phyloP scores from a whole-genome alignment of 257 asterid species.

The Solanum habrochaites region DNA sequence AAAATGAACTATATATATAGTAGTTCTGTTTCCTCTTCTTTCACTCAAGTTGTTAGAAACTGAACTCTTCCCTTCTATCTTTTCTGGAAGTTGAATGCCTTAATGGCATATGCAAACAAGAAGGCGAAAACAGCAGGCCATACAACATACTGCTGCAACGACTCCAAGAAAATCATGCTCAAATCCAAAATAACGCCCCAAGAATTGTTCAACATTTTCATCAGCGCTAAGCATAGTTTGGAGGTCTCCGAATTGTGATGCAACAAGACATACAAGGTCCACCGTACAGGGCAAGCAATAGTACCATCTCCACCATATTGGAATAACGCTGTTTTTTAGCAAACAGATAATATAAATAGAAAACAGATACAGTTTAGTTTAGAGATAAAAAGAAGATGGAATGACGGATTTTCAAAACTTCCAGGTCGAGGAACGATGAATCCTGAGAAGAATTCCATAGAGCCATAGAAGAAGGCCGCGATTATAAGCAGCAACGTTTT shows the following conservation, averaged over 20 bases:
- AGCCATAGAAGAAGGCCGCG: not conserved
- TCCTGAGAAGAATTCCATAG: slow-evolving; percentile 43
- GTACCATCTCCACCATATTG: slow-evolving; percentile 60
- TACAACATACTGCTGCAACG: slow-evolving; percentile 31
- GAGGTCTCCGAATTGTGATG: slow-evolving; percentile 33
- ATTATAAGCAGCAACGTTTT: slow-evolving; percentile 26
- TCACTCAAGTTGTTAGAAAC: not conserved
- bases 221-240: not conserved
- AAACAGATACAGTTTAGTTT: not conserved
- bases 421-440: slow-evolving; percentile 33
- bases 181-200: slow-evolving; percentile 39
- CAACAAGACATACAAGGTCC: slow-evolving; percentile 33
- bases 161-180: slow-evolving; percentile 39
- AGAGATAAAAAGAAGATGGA: not conserved
- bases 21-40: not conserved
- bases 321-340: slow-evolving; percentile 16
- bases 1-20: not conserved
- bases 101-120: slow-evolving; percentile 31
- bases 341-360: not conserved
- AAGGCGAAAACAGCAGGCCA: slow-evolving; percentile 24
- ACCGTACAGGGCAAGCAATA: slow-evolving; percentile 28
- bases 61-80: slow-evolving; percentile 11
- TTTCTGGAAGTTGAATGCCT: slow-evolving; percentile 45
- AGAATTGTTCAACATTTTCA: slow-evolving; percentile 25
- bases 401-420: slow-evolving; percentile 5